A percentile compares a stretch with the other conserved stretches of the same genome.
Conservation (phyloP, 2,329 filamentous ascomycete species). For the Microsporum ferrugineum region DNA sequence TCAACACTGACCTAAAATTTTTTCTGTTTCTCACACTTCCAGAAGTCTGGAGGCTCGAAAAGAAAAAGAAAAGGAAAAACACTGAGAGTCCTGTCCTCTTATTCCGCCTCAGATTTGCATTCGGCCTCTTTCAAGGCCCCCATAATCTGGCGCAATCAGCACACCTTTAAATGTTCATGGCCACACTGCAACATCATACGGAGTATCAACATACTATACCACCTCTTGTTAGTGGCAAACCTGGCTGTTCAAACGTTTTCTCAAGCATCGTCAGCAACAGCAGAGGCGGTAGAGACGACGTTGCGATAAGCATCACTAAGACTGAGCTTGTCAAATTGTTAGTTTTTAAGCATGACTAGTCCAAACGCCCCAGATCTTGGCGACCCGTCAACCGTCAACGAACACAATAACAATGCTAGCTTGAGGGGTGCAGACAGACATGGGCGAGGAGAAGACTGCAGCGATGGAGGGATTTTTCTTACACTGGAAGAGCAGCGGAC, state of each 20-base stretch:
- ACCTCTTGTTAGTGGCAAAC: background rate
- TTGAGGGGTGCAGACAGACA: background rate
- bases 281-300: background rate
- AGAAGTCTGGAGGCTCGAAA: background rate
- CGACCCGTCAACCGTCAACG: background rate
- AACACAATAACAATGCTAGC: background rate
- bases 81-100: background rate
- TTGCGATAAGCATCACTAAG: slow-evolving; percentile 3
- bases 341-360: slow-evolving; percentile 1
- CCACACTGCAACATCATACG: background rate
- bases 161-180: too few species aligned
- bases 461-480: too few species aligned
- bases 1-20: background rate
- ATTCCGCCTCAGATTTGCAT: too few species aligned
- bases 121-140: too few species aligned
- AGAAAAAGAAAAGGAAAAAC: too few species aligned
- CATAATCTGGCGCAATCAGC: too few species aligned
- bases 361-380: background rate
- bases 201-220: background rate
- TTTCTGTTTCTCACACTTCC: background rate
- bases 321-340: background rate
- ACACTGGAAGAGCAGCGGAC: background rate
- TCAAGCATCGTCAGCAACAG: background rate
- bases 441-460: background rate
- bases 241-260: background rate